Percentiles rank a stretch among this genome's conserved stretches.
These are phyloP conservation scores for Monosporascus sp. DNA, from an alignment of 2,329 filamentous ascomycete genomes.

Conservation along the genomic window DNA sequence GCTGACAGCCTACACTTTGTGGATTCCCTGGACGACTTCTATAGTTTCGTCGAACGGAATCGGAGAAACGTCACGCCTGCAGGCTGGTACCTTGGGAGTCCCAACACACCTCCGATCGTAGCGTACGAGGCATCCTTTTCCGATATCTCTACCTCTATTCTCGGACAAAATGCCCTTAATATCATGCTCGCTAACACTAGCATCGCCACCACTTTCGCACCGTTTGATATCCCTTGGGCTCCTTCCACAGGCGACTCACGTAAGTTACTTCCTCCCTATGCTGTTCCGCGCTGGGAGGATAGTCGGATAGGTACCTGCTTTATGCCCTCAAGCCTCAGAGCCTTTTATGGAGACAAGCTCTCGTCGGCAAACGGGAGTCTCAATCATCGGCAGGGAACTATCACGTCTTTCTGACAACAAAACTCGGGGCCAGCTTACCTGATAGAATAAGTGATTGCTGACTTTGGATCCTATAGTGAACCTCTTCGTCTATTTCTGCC, in stretches of 20 bases:
- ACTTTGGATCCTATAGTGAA: constrained; percentile 44
- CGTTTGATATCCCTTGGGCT: constrained; percentile 70
- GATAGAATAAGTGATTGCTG: not conserved
- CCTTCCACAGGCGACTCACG: constrained; percentile 61
- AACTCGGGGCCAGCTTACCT: no score
- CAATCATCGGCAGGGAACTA: no score
- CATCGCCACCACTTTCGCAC: constrained; percentile 66
- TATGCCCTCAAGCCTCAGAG: not conserved
- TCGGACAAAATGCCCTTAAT: constrained; percentile 61
- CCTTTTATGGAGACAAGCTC: no score
- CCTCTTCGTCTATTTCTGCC: constrained; percentile 73
- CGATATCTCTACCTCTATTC: constrained; percentile 49
- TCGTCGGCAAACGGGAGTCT: no score
- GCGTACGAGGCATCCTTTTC: constrained; percentile 64
- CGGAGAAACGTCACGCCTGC: constrained; percentile 68
- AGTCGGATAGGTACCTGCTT: no score
- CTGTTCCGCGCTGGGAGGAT: no score
- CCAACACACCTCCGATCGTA: constrained; percentile 54
- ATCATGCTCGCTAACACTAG: constrained; percentile 61
- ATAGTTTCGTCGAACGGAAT: constrained; percentile 54
- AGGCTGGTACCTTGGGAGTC: constrained; percentile 71
- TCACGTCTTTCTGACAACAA: no score
- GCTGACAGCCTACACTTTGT: constrained; percentile 44
- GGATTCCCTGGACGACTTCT: constrained; percentile 63
- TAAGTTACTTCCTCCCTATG: not conserved